Evolutionary conservation across 2,329 filamentous ascomycete genomes (phyloP).

Genomic region (Bretziella fagacearum): DNA sequence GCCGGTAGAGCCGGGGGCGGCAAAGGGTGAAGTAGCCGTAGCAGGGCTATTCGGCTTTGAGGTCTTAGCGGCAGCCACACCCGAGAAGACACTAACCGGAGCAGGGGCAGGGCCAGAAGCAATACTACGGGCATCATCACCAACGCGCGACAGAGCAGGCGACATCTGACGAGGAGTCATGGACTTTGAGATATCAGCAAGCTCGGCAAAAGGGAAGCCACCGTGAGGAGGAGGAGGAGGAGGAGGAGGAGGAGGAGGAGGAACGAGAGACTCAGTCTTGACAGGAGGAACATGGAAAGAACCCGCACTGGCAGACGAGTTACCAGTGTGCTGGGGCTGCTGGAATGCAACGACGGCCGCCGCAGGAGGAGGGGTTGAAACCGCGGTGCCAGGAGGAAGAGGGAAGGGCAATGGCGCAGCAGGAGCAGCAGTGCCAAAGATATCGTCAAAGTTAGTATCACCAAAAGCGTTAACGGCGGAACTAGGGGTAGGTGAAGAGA

Average conservation of each 20-base stretch:
- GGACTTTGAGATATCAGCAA: constrained; percentile 40
- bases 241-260: constrained; percentile 35
- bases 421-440: constrained; percentile 49
- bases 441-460: constrained; percentile 65
- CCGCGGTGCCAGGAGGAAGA: constrained; percentile 34
- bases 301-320: constrained; percentile 26
- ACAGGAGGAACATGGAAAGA: constrained; percentile 2
- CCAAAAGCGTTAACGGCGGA: constrained; percentile 25
- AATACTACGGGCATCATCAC: constrained; percentile 11
- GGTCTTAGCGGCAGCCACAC: constrained; percentile 17
- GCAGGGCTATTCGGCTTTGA: constrained; percentile 14
- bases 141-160: constrained; percentile 43
- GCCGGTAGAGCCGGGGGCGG: constrained; percentile 14
- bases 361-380: constrained; percentile 38
- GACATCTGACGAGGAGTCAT: constrained; percentile 60
- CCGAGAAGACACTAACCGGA: constrained; percentile 19
- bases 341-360: constrained; percentile 20
- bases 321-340: constrained; percentile 38
- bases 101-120: constrained; percentile 20
- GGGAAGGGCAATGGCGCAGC: neutral
- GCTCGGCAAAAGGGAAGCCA: constrained; percentile 27
- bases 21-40: constrained; percentile 9
- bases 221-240: constrained; percentile 34
- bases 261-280: constrained; percentile 19
- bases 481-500: constrained; percentile 26